Evolutionary conservation across 169 alveolate species (phyloP), one percentile per base, ranked within the genome.

Genomic region (Eimeria praecox): DNA sequence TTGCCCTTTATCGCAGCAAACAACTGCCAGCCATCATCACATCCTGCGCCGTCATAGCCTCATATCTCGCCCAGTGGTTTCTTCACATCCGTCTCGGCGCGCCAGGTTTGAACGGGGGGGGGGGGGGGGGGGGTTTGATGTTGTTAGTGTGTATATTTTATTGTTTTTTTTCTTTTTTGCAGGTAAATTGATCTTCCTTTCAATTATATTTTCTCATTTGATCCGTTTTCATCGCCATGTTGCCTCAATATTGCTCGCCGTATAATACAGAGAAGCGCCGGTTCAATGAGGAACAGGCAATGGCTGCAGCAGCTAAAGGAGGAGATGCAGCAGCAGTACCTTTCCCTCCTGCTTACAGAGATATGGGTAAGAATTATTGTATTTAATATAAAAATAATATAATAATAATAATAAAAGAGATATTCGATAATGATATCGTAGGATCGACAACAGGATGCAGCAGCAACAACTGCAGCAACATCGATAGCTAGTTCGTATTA

Each of bases 181-280:
- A 59, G 59, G 44, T 75, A n/a, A n/a, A n/a, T n/a, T n/a, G n/a
- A 64, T 12, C 71, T 52, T 52, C 22, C 8, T 35, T 42, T 69
- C 64, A 87, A 33, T 73, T 86, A 71, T 66, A 71, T 93, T 96
- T 75, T 94, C 49, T 96, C 96, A 77, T 20, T 56, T 56, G 8
- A 14, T 2, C 27, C 66, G n/a, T 56, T 56, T 9, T 56, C 20
- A 56, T 27, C 10, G 46, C 42, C 24, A 77, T 77, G 95, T 24
- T 54, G 27, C 95, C 96, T 22, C 82, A 75, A 59, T 97, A 96
- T 83, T 92, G 95, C 77, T 97, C 97, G 46, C 98, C 97, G 3
- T 95, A 95, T 44, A 96, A 96, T 64, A 96, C 96, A 52, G 97
- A 96, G 75, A 97, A 96, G 82, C 78, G 98, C 78, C 73, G 97